Evolutionary conservation across 768 basidiomycete genomes (phyloP), one percentile per base, ranked within the genome.

Genomic region (Russula sp.): DNA sequence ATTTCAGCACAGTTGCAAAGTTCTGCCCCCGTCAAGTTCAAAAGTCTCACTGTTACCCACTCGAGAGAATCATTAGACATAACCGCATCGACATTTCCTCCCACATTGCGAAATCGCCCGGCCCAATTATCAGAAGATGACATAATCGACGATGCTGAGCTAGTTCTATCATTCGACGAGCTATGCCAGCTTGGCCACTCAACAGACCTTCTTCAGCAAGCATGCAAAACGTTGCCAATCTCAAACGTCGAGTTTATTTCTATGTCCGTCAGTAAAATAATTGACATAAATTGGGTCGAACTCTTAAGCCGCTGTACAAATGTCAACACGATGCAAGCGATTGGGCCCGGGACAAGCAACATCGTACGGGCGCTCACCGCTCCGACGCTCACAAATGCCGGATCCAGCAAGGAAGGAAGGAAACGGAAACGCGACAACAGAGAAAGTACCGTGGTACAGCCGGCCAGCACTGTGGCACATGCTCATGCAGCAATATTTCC

Each of bases 241-340:
- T 22, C 52, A 13, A 46, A 59, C 3, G 6, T 64, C 36, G 58
- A 55, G 26, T 60, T 54, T 20, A 34, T 64, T 20, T 64, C 52
- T 24, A 11, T 64, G 14, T 54, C n/a, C 7, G 52, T 51, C 32
- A 7, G 24, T 5, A 13, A 54, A 10, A 22, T 7, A 14, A 4
- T 28, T 20, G 22, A 48, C 30, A 2, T 46, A 14, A 32, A 60
- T 36, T 64, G 58, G 63, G 53, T 8, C 20, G 36, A 32, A 1
- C 44, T 64, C 28, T 64, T 55, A 32, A 52, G 24, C n/a, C 46
- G 28, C 9, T 64, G 58, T 24, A 53, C 11, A 11, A 57, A 60
- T 26, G 8, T 64, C 8, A 53, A 34, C 34, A 30, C 26, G 4
- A 36, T 64, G 20, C 24, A 54, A 20, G 52, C 52, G 30, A 34